Base-by-base conservation (phyloP, 768 basidiomycete species). In the Kwoniella pini region DNA sequence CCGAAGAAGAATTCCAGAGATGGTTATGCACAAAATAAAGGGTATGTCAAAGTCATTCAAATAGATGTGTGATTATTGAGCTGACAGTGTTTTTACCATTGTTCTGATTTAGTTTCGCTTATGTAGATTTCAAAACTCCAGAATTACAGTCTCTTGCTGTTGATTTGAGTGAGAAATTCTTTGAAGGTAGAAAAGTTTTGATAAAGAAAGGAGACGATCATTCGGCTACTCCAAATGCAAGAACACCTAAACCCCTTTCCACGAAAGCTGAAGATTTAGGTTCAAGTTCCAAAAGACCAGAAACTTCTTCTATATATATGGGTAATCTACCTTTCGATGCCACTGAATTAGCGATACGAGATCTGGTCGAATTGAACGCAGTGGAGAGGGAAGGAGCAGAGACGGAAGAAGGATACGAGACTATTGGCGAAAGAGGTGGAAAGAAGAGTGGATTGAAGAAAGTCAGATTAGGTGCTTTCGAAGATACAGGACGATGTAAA, bases 311-410 rank as follows among this genome's bases (percentile, higher is more conserved):
- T 6, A 81, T 98, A 12, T 98, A 97, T 82, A 76, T 97, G 22
- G 95, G 95, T 9, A 98, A 98, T 76, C 83, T 98, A 15, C 87
- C 88, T 7, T 98, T 95, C 76, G 89, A 91, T 73, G 86, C 92
- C 12, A 94, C 90, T 5, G 89, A 89, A 24, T 83, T 84, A 11
- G 83, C 84, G 12, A 87, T 96, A 52, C 82, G 85, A 49, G 84
- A 85, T 67, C 72, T 94, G 63, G 82, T 97, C 44, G 86, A 90
- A 57, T 54, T 84, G 84, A 12, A 90, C 90, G 80, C 62, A 4
- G n/a, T 77, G 70, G 51, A 61, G 50, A 43, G 63, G 60, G 57
- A 64, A 57, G 60, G 26, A 39, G 64, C 74, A 36, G 65, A 66
- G 55, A 46, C 46, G 60, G 40, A 66, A 27, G 64, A 69, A 49